These are phyloP conservation scores for Spatholobus suberectus DNA, from an alignment of 306 rosid species.

Conservation along the genomic window DNA sequence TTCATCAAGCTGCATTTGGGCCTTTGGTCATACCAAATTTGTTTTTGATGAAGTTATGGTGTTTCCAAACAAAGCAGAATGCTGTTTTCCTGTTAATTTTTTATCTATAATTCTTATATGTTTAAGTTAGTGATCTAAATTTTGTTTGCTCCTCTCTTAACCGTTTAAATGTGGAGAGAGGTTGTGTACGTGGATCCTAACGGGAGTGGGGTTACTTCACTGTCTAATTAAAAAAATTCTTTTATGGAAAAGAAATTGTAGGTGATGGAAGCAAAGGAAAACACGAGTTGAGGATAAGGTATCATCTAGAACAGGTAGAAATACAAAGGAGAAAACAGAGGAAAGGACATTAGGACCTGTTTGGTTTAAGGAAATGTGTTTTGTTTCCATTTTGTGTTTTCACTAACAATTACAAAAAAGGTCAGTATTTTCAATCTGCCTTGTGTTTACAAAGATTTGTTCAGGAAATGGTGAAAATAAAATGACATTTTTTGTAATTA, in stretches of 20 bases:
- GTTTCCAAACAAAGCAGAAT: conserved; percentile 5
- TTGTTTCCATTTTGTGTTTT: not conserved
- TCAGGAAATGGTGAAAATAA: not conserved
- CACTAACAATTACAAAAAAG: not conserved
- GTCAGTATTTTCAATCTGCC: not conserved
- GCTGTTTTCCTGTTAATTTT: not conserved
- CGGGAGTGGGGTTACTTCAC: not conserved
- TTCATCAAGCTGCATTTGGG: not conserved
- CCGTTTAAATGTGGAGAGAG: not conserved
- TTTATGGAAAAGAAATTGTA: not conserved
- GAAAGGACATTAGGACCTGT: not conserved
- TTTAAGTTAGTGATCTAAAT: not conserved
- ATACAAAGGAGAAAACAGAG: conserved; percentile 17
- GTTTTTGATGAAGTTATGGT: not conserved
- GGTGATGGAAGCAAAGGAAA: not conserved
- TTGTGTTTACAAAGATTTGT: not conserved
- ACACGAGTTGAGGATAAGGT: conserved; percentile 18
- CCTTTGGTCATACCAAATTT: not conserved
- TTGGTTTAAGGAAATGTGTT: not conserved
- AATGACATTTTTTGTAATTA: not conserved
- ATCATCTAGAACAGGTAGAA: conserved; percentile 11
- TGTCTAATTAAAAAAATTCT: not conserved
- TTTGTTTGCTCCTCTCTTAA: not conserved
- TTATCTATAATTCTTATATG: not conserved
- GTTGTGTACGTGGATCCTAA: not conserved